Conservation (phyloP, 345 rosid genomes). For the Citrus glauca region DNA sequence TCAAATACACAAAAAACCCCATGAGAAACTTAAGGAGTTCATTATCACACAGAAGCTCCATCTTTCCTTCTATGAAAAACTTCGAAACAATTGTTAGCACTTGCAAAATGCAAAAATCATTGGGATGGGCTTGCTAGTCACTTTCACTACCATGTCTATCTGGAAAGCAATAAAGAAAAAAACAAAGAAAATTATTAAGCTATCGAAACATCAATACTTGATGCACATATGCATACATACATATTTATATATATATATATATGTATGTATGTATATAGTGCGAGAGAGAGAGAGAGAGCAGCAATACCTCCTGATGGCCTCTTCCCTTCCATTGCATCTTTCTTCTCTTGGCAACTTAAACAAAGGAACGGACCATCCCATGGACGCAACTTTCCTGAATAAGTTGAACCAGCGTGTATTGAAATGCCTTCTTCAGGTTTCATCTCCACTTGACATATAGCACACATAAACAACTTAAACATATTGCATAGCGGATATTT, state of each 20-base stretch:
- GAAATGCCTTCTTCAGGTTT: conserved; percentile 97
- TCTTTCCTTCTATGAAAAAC: conserved; percentile 30
- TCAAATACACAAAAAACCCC: conserved; percentile 22
- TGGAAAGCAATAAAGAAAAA: conserved; percentile 32
- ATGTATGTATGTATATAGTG: too few species aligned
- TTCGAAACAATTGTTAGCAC: conserved; percentile 37
- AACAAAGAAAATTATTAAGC: conserved; percentile 7
- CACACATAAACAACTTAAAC: conserved; percentile 93
- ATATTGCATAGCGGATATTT: conserved; percentile 94
- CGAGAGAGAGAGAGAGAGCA: not conserved
- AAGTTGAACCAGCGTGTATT: conserved; percentile 70
- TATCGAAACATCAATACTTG: conserved; percentile 3
- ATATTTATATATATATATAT: not conserved
- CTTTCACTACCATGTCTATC: conserved; percentile 82
- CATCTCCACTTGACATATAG: conserved; percentile 98
- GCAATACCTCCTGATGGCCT: conserved; percentile 68
- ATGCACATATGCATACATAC: not conserved
- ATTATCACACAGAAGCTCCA: conserved; percentile 27
- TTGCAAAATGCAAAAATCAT: conserved; percentile 11
- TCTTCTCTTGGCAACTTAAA: conserved; percentile 91
- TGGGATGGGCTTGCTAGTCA: conserved; percentile 55
- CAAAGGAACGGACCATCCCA: conserved; percentile 99
- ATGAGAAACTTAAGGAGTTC: conserved; percentile 23
- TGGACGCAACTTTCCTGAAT: conserved; percentile 67
- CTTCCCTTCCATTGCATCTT: conserved; percentile 98